A percentile compares a stretch with the other conserved stretches of the same genome.
phyloP scores from a whole-genome alignment of 1,284 basidiomycete species.

The Ustanciosporium gigantosporum region DNA sequence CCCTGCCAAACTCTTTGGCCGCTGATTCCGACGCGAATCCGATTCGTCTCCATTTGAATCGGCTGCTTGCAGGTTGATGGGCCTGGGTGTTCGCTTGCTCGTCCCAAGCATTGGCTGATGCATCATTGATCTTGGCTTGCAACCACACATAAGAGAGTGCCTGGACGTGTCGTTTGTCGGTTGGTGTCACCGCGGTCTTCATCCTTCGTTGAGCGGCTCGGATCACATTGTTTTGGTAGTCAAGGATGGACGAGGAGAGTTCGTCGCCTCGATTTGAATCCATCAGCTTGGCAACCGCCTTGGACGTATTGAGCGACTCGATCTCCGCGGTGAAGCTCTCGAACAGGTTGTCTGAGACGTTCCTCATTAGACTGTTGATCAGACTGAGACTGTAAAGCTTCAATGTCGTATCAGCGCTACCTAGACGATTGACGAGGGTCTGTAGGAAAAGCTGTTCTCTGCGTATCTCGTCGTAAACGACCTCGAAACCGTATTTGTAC shows the following conservation, averaged over 20 bases:
- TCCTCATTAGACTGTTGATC: constrained; percentile 83
- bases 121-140: constrained; percentile 58
- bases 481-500: constrained; percentile 53
- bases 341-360: constrained; percentile 76
- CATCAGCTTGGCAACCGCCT: constrained; percentile 69
- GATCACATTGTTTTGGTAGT: constrained; percentile 87
- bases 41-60: constrained; percentile 74
- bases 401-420: constrained; percentile 56
- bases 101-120: constrained; percentile 64
- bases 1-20: constrained; percentile 77
- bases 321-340: constrained; percentile 76
- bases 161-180: constrained; percentile 50
- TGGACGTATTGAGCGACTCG: constrained; percentile 77
- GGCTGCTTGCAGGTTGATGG: constrained; percentile 47
- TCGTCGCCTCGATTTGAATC: constrained; percentile 82
- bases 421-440: constrained; percentile 53
- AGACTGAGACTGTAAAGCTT: constrained; percentile 53
- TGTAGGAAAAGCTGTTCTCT: constrained; percentile 51
- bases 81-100: constrained; percentile 28
- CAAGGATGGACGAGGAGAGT: constrained; percentile 79
- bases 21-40: constrained; percentile 81
- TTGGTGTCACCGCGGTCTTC: constrained; percentile 68
- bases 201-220: constrained; percentile 80
- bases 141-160: constrained; percentile 55
- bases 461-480: constrained; percentile 49